Percentiles rank a stretch among this genome's conserved stretches.
phyloP scores from a whole-genome alignment of 2,329 filamentous ascomycete genomes.

The Ophiostoma australiae region DNA sequence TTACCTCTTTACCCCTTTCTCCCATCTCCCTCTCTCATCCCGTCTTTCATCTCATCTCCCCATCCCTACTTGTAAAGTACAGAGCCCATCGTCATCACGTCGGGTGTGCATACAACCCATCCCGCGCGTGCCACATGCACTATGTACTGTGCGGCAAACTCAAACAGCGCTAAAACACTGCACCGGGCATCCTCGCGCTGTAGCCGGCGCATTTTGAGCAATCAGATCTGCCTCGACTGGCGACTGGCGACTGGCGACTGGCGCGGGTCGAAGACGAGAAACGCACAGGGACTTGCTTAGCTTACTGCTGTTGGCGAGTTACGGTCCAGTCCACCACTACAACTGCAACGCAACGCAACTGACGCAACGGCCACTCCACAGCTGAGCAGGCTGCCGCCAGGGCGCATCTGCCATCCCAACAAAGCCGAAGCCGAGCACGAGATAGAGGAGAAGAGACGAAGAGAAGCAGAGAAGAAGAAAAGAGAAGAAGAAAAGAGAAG shows the following conservation, averaged over 20 bases:
- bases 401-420: constrained; percentile 5
- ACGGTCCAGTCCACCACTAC: neutral
- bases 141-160: constrained; percentile 17
- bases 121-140: neutral
- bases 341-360: neutral
- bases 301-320: neutral
- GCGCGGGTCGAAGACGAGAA: neutral
- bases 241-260: no score
- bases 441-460: no score
- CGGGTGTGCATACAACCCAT: neutral
- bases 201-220: constrained; percentile 9
- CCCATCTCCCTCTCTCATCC: neutral
- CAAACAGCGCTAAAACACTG: constrained; percentile 21
- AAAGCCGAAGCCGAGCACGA: neutral
- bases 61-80: neutral
- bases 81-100: neutral
- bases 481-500: no score
- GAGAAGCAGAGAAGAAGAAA: no score
- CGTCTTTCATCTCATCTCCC: neutral
- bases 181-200: constrained; percentile 12
- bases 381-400: neutral
- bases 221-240: neutral
- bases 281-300: neutral
- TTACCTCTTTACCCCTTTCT: neutral
- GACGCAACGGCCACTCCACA: neutral